A percentile compares a stretch with the other conserved stretches of the same genome.
Conservation (phyloP, 2,329 filamentous ascomycete species). For the Trichoderma pleuroti region DNA sequence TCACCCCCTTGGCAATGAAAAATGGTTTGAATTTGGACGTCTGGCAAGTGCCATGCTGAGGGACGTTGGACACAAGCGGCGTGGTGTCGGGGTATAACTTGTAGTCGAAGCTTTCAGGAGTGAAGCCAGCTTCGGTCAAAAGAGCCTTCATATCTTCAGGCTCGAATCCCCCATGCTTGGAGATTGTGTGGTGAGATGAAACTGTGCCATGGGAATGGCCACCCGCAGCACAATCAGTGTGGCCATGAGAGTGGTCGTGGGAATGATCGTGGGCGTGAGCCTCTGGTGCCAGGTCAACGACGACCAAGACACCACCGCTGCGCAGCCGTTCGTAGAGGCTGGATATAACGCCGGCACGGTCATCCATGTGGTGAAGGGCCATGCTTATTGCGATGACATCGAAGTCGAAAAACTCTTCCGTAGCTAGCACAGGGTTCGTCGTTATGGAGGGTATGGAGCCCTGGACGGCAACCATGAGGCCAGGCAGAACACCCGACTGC, state of each 20-base stretch:
- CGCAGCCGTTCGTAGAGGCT: background rate
- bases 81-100: background rate
- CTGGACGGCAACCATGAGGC: background rate
- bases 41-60: background rate
- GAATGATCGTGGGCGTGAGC: background rate
- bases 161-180: background rate
- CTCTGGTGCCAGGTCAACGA: conserved; percentile 4
- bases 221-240: background rate
- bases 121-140: background rate
- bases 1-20: conserved; percentile 1
- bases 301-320: conserved; percentile 2
- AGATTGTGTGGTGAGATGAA: background rate
- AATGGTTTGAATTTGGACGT: background rate
- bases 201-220: background rate
- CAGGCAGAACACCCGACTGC: background rate
- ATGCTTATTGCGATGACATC: background rate
- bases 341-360: background rate
- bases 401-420: conserved; percentile 3
- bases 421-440: background rate
- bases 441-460: background rate
- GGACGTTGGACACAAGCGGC: background rate
- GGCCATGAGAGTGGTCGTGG: background rate
- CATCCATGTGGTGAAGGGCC: conserved; percentile 7
- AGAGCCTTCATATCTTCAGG: conserved; percentile 3
- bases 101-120: background rate